phyloP scores from a whole-genome alignment of 2,329 filamentous ascomycete species.

The Setomelanomma holmii region DNA sequence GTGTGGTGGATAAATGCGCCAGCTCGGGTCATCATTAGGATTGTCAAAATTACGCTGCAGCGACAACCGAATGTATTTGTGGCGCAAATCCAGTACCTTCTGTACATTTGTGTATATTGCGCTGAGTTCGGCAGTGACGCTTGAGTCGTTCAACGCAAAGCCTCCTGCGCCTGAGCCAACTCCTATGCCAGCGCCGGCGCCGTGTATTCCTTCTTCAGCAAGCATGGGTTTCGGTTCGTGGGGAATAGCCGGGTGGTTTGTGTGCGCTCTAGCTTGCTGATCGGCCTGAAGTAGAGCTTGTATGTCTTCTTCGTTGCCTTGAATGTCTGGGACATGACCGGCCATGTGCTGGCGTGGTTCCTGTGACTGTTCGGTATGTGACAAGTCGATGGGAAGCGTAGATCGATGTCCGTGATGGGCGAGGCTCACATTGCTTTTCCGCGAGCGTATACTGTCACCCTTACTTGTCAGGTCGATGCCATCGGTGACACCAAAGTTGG shows the following conservation, averaged over 20 bases:
- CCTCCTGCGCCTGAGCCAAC: constrained; percentile 68
- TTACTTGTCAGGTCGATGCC: constrained; percentile 43
- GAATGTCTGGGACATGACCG: constrained; percentile 18
- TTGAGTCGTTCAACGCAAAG: constrained; percentile 75
- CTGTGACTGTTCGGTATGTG: constrained; percentile 41
- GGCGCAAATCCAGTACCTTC: constrained; percentile 82
- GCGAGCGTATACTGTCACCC: constrained; percentile 53
- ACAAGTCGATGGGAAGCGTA: constrained; percentile 34
- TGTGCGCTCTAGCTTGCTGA: constrained; percentile 57
- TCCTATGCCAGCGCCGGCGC: constrained; percentile 65
- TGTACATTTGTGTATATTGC: constrained; percentile 91
- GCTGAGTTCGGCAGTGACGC: constrained; percentile 82
- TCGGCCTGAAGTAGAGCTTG: constrained; percentile 56
- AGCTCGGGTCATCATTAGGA: constrained; percentile 81
- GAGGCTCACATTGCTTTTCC: constrained; percentile 47
- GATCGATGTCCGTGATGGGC: constrained; percentile 35
- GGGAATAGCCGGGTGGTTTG: constrained; percentile 59
- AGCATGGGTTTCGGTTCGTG: constrained; percentile 65
- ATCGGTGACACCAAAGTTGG: constrained; percentile 48
- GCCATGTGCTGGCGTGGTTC: constrained; percentile 28
- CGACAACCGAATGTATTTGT: constrained; percentile 88
- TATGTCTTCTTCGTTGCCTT: constrained; percentile 17
- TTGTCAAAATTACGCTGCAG: constrained; percentile 84
- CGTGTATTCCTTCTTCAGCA: constrained; percentile 63
- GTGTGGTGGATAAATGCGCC: constrained; percentile 89